Evolutionary conservation across 164 flowering plant genomes (phyloP).

Genomic region (Vitis vinifera): ASM3070453v1 NC_081818.1:21052501-21053000

Average conservation of each 20-base stretch:
- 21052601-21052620: slow-evolving; percentile 6
- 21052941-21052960: no score
- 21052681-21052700: slow-evolving; percentile 18
- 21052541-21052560: slow-evolving; percentile 7
- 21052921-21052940: no score
- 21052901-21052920: no score
- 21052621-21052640: slow-evolving; percentile 1
- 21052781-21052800: no score
- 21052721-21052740: slow-evolving; percentile 13
- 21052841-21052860: no score
- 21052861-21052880: no score
- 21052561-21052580: slow-evolving; percentile 11
- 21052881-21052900: no score
- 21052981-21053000: no score
- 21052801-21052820: no score
- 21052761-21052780: neutral
- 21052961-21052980: no score
- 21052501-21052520: slow-evolving; percentile 9
- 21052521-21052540: slow-evolving; percentile 21
- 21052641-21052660: slow-evolving; percentile 9
- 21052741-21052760: slow-evolving; percentile 9
- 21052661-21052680: slow-evolving; percentile 8
- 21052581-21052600: slow-evolving; percentile 24
- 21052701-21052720: slow-evolving; percentile 11
- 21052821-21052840: no score